A percentile compares a stretch with the other conserved stretches of the same genome.
phyloP scores from a whole-genome alignment of 2,329 filamentous ascomycete genomes.

The Venturia carpophila region DNA sequence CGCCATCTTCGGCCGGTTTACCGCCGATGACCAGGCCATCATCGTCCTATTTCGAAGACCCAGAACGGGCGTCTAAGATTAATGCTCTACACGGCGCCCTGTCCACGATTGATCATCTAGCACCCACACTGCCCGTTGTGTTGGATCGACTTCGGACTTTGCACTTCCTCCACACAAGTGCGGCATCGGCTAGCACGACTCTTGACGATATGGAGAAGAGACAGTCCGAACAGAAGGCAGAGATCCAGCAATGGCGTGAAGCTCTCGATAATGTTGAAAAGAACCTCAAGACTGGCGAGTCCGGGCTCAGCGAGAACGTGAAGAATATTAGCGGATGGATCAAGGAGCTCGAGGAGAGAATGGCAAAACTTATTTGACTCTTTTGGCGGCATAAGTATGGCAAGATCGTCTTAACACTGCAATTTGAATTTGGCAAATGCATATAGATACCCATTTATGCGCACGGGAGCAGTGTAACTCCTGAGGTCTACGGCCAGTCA shows the following conservation, averaged over 20 bases:
- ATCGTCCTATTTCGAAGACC: constrained; percentile 15
- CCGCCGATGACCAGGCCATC: background rate
- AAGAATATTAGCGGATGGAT: constrained; percentile 85
- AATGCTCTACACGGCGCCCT: constrained; percentile 85
- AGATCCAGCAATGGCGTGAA: constrained; percentile 79
- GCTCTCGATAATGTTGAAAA: constrained; percentile 72
- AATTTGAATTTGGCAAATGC: background rate
- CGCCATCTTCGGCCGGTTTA: constrained; percentile 17
- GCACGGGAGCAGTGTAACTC: background rate
- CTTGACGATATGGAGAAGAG: constrained; percentile 69
- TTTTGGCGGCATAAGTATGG: background rate
- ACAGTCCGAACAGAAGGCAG: constrained; percentile 73
- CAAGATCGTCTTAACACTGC: background rate
- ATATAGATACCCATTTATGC: constrained; percentile 10
- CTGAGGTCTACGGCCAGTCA: background rate
- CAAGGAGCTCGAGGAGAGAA: constrained; percentile 70
- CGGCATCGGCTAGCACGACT: constrained; percentile 70
- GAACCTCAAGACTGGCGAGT: constrained; percentile 62
- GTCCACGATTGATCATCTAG: constrained; percentile 77
- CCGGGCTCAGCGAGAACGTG: constrained; percentile 68
- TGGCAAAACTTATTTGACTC: constrained; percentile 40
- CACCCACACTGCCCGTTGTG: constrained; percentile 75
- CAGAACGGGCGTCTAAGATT: constrained; percentile 56
- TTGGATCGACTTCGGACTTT: constrained; percentile 80
- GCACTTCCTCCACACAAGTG: constrained; percentile 76